Percentiles rank a stretch among this genome's conserved stretches.
These are phyloP conservation scores for Flaveria trinervia DNA, from an alignment of 129 eudicot genomes.

Conservation along the genomic window DNA sequence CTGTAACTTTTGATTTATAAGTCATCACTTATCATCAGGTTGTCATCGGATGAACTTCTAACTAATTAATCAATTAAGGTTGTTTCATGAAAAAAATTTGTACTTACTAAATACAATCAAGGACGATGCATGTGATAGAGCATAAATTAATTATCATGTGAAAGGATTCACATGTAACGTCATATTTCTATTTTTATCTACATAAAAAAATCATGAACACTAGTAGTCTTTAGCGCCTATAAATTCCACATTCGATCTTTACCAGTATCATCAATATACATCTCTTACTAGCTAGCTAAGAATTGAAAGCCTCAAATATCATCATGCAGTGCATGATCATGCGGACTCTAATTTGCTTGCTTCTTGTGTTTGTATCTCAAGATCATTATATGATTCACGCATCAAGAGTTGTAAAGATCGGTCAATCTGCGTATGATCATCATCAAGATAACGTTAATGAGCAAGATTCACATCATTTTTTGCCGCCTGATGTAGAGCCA, in stretches of 20 bases:
- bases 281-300: neutral
- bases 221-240: neutral
- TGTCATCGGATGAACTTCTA: no score
- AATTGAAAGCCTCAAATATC: neutral
- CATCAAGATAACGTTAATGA: neutral
- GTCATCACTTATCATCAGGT: no score
- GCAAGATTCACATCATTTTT: neutral
- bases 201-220: no score
- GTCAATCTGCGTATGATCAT: neutral
- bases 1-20: no score
- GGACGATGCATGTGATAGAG: no score
- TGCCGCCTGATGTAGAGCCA: no score
- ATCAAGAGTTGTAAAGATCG: neutral
- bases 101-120: no score
- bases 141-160: no score
- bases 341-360: neutral
- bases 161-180: no score
- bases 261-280: neutral
- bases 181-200: no score
- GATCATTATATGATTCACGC: neutral
- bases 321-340: neutral
- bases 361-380: neutral
- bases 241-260: neutral
- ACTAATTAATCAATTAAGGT: no score
- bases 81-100: no score